Evolutionary conservation across 495 filamentous ascomycete species (phyloP).

Genomic region (Penicillium soppii): DNA sequence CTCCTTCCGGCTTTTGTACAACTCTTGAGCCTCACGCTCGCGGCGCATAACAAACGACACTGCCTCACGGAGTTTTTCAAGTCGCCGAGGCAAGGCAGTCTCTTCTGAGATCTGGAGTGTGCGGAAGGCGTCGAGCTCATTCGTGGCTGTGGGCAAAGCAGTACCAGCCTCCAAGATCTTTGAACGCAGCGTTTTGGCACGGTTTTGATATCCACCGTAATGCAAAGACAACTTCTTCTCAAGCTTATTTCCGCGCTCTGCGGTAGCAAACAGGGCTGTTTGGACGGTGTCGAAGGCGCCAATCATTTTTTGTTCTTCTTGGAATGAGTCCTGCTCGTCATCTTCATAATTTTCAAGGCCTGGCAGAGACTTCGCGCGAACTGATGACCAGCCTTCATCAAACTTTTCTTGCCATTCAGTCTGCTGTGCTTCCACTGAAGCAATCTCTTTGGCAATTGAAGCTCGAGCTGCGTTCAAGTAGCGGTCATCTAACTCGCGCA

Average conservation of each 20-base stretch:
- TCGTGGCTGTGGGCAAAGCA: constrained; percentile 70
- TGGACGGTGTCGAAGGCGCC: constrained; percentile 57
- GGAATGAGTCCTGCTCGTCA: constrained; percentile 46
- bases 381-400: constrained; percentile 64
- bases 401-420: constrained; percentile 57
- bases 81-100: constrained; percentile 65
- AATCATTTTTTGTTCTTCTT: constrained; percentile 50
- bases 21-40: constrained; percentile 87
- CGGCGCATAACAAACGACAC: constrained; percentile 77
- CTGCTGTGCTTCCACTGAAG: constrained; percentile 43
- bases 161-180: constrained; percentile 79
- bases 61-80: constrained; percentile 78
- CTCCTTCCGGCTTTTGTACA: constrained; percentile 71
- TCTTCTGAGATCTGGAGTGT: constrained; percentile 77
- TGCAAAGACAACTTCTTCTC: constrained; percentile 92
- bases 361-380: constrained; percentile 62
- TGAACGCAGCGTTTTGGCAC: constrained; percentile 73
- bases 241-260: constrained; percentile 76
- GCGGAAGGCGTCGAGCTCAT: constrained; percentile 72
- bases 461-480: constrained; percentile 71
- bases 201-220: constrained; percentile 86
- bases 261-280: constrained; percentile 65
- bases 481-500: constrained; percentile 70
- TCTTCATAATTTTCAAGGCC: constrained; percentile 77
- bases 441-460: constrained; percentile 71